phyloP scores from a whole-genome alignment of 495 filamentous ascomycete species.

The Talaromyces wortmannii region DNA sequence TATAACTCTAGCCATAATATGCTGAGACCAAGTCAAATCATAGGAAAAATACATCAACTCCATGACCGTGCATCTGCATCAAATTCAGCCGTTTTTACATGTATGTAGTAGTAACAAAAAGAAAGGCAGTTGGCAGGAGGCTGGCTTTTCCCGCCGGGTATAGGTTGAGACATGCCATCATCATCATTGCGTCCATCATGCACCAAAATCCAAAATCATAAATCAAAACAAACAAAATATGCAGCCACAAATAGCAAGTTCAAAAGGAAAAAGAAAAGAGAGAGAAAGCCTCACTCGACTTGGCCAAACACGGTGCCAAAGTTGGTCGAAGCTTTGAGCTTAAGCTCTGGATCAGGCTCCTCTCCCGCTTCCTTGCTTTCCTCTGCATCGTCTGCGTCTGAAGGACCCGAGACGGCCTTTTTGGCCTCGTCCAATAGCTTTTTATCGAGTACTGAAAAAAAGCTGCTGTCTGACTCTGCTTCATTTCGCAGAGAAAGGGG shows the following conservation, averaged over 20 bases:
- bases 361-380: conserved; percentile 21
- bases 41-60: conserved; percentile 3
- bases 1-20: not conserved
- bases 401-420: conserved; percentile 16
- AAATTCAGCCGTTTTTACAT: not conserved
- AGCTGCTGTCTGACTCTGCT: conserved; percentile 31
- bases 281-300: conserved; percentile 4
- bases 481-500: conserved; percentile 37
- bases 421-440: conserved; percentile 35
- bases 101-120: not conserved
- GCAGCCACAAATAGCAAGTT: not conserved
- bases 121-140: not conserved
- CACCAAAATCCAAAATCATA: not conserved
- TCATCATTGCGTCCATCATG: not conserved
- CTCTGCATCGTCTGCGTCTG: conserved; percentile 10
- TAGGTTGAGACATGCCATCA: not conserved
- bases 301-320: conserved; percentile 50
- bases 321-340: conserved; percentile 52
- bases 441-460: conserved; percentile 33
- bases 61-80: not conserved
- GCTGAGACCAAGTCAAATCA: too few species aligned
- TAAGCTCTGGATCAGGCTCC: conserved; percentile 48
- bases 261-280: conserved; percentile 10
- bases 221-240: not conserved
- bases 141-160: not conserved